A percentile compares a stretch with the other conserved stretches of the same genome.
Evolutionary conservation across 2,329 filamentous ascomycete genomes (phyloP).

Genomic region (Metarhizium humberi): DNA sequence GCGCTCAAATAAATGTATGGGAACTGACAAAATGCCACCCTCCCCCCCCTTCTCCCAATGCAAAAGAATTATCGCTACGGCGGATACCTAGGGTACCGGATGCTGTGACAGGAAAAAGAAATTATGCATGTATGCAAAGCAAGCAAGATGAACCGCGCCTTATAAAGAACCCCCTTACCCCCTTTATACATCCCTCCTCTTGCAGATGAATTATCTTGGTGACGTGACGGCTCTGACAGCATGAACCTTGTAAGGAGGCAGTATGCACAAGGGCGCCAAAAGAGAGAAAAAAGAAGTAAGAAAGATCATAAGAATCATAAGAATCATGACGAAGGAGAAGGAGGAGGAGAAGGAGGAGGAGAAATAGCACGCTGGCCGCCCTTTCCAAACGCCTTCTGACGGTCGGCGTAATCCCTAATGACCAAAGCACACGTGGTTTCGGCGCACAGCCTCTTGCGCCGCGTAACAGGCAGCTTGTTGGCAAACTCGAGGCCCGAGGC

Average conservation of each 20-base stretch:
- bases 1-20: too few relatives aligned
- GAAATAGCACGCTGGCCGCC: constrained; percentile 12
- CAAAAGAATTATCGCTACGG: too few relatives aligned
- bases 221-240: background rate
- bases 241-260: background rate
- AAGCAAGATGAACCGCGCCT: too few relatives aligned
- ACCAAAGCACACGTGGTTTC: constrained; percentile 79
- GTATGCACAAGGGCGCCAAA: background rate
- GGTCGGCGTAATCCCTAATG: constrained; percentile 66
- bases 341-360: background rate
- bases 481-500: constrained; percentile 91
- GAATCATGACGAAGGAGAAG: background rate
- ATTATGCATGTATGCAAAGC: too few relatives aligned
- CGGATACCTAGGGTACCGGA: too few relatives aligned
- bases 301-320: background rate
- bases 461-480: constrained; percentile 60
- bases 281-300: background rate
- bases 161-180: background rate
- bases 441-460: constrained; percentile 72
- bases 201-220: background rate
- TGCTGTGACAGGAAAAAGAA: too few relatives aligned
- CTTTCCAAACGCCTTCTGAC: constrained; percentile 50
- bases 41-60: too few relatives aligned
- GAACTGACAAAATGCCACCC: too few relatives aligned
- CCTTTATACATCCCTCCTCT: background rate